Conservation (phyloP, 1,139 yeast genomes). For the Eremothecium sinecaudum region DNA sequence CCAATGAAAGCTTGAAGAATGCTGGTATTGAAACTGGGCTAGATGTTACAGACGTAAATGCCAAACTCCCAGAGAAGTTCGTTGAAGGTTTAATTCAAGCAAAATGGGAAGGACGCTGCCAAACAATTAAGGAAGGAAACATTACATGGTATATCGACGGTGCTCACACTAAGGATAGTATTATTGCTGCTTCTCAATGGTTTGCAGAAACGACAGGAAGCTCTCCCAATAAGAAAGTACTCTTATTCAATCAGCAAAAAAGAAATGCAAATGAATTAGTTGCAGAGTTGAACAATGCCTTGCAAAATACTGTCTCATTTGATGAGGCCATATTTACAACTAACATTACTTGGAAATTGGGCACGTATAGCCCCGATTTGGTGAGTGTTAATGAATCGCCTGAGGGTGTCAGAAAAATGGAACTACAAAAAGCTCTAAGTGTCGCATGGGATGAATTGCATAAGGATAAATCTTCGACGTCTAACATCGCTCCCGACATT, state of each 20-base stretch:
- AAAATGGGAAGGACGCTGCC: conserved; percentile 94
- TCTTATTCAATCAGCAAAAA: conserved; percentile 88
- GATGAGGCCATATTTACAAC: conserved; percentile 81
- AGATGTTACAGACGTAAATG: conserved; percentile 14
- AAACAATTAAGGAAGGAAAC: conserved; percentile 44
- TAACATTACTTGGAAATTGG: conserved; percentile 83
- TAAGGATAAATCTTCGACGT: conserved; percentile 38
- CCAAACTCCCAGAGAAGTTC: conserved; percentile 35
- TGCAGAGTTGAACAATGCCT: conserved; percentile 40
- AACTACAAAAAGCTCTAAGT: conserved; percentile 71
- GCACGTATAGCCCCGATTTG: conserved; percentile 71
- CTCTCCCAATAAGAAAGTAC: conserved; percentile 33
- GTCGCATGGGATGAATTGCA: conserved; percentile 47
- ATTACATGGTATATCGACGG: conserved; percentile 85
- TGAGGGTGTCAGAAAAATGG: conserved; percentile 64
- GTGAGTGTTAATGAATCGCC: conserved; percentile 76
- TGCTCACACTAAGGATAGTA: conserved; percentile 88
- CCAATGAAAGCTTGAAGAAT: conserved; percentile 49
- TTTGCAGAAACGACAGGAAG: conserved; percentile 38
- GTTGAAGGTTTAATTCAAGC: conserved; percentile 58
- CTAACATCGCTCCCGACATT: conserved; percentile 60
- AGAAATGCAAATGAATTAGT: conserved; percentile 71
- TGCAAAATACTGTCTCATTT: conserved; percentile 38
- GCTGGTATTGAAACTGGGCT: conserved; percentile 35
- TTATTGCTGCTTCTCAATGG: conserved; percentile 76